Evolutionary conservation across 177 flowering plant genomes (phyloP).

Genomic region (Vitis hybrid): DNA sequence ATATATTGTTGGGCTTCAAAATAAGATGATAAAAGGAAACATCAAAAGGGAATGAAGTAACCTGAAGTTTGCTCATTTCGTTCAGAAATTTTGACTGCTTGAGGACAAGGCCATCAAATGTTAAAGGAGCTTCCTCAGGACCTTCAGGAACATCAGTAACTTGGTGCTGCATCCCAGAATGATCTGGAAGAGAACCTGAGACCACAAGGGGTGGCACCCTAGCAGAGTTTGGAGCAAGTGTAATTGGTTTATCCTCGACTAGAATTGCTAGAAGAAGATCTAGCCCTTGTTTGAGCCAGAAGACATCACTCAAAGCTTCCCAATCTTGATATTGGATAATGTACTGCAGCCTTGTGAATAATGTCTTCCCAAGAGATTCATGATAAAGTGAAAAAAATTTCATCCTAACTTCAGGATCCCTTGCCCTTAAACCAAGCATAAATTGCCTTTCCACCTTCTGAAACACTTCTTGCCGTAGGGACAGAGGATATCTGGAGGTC

Average conservation of each 20-base stretch:
- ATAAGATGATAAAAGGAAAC: not conserved
- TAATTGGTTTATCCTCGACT: slow-evolving; percentile 87
- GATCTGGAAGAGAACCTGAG: slow-evolving; percentile 49
- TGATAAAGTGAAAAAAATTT: slow-evolving; percentile 86
- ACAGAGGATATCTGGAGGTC: slow-evolving; percentile 53
- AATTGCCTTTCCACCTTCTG: slow-evolving; percentile 91
- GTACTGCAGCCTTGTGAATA: slow-evolving; percentile 83
- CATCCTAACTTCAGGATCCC: slow-evolving; percentile 80
- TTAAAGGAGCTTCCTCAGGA: slow-evolving; percentile 62
- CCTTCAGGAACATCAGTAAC: slow-evolving; percentile 51
- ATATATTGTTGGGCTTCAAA: not conserved
- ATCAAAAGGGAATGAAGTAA: slow-evolving; percentile 19
- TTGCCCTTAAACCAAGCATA: slow-evolving; percentile 96
- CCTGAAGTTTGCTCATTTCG: slow-evolving; percentile 91
- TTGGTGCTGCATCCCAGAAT: slow-evolving; percentile 54
- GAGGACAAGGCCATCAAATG: slow-evolving; percentile 66
- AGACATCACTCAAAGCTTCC: slow-evolving; percentile 96
- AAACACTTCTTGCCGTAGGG: slow-evolving; percentile 82
- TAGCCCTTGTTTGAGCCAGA: slow-evolving; percentile 99
- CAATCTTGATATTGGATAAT: slow-evolving; percentile 94
- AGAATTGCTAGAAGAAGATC: slow-evolving; percentile 93
- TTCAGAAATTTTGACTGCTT: slow-evolving; percentile 81
- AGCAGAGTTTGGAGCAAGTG: slow-evolving; percentile 96
- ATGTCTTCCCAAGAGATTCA: slow-evolving; percentile 77
- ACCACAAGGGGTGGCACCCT: slow-evolving; percentile 65